phyloP scores from a whole-genome alignment of 1,284 basidiomycete species.

The Ceratobasidium sp. region DNA sequence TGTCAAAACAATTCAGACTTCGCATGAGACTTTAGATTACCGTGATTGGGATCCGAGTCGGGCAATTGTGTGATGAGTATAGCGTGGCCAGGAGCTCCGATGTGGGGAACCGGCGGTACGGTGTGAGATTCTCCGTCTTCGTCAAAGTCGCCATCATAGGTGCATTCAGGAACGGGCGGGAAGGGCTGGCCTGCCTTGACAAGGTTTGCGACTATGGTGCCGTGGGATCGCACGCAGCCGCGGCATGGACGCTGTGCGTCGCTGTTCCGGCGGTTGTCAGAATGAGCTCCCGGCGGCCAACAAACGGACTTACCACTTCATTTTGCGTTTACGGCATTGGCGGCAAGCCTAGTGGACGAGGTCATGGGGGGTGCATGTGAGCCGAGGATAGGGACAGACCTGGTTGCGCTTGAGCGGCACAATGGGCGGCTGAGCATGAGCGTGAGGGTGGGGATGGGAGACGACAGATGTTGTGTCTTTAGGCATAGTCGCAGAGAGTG shows the following conservation, averaged over 20 bases:
- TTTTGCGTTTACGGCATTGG: slow-evolving; percentile 40
- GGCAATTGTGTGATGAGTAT: not conserved
- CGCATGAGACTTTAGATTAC: no score
- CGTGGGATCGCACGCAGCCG: slow-evolving; percentile 37
- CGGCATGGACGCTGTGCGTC: slow-evolving; percentile 32
- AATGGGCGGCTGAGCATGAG: slow-evolving; percentile 3
- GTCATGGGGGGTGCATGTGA: not conserved
- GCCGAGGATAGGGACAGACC: slow-evolving; percentile 1
- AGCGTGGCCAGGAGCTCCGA: slow-evolving; percentile 28
- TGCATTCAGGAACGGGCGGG: slow-evolving; percentile 34
- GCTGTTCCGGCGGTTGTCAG: not conserved
- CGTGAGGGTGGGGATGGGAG: not conserved
- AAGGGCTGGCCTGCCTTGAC: slow-evolving; percentile 38
- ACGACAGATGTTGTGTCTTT: slow-evolving; percentile 24
- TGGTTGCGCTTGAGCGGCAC: slow-evolving; percentile 38
- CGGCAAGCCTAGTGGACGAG: slow-evolving; percentile 39
- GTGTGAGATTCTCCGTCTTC: slow-evolving; percentile 24
- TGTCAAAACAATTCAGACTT: not conserved
- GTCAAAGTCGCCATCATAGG: slow-evolving; percentile 34
- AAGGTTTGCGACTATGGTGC: slow-evolving; percentile 32
- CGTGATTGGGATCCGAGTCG: not conserved
- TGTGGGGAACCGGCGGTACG: slow-evolving; percentile 14
- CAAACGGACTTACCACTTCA: slow-evolving; percentile 26
- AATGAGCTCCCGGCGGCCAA: not conserved
- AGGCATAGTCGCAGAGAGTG: not conserved